Conservation (phyloP, 2,329 filamentous ascomycete genomes). For the Zasmidium cellare region DNA sequence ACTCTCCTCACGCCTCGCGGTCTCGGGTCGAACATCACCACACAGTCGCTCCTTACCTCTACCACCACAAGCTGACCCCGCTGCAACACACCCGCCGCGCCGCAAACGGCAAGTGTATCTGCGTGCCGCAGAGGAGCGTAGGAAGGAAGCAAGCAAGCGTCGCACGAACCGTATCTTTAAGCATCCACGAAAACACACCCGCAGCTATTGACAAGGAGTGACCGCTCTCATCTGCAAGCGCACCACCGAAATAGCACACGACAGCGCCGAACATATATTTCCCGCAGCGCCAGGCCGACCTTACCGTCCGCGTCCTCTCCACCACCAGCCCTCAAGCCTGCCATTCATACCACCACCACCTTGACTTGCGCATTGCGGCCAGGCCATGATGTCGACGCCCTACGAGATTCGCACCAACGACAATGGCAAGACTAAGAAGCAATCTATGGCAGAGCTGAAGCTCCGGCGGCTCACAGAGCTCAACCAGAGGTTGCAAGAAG, state of each 20-base stretch:
- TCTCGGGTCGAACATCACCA: neutral
- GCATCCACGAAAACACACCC: constrained; percentile 15
- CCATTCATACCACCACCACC: constrained; percentile 16
- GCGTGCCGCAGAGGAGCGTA: constrained; percentile 2
- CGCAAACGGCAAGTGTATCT: neutral
- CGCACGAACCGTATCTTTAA: constrained; percentile 18
- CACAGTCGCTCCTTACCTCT: constrained; percentile 4
- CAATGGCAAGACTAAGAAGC: constrained; percentile 85
- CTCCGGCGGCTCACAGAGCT: constrained; percentile 93
- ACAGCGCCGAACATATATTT: neutral
- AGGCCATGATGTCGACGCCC: constrained; percentile 55
- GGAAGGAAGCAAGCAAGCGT: constrained; percentile 15
- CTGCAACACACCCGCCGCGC: constrained; percentile 3
- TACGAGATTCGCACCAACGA: constrained; percentile 67
- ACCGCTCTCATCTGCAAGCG: neutral
- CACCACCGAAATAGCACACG: constrained; percentile 1
- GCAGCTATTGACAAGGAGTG: constrained; percentile 6
- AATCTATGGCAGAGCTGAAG: constrained; percentile 98
- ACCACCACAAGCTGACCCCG: neutral
- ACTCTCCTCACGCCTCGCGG: neutral
- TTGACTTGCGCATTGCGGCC: constrained; percentile 3
- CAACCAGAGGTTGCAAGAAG: constrained; percentile 92
- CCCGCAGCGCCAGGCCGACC: neutral
- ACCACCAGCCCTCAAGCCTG: constrained; percentile 5
- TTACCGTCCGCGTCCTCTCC: neutral